Base-by-base conservation (phyloP, 1,284 basidiomycete species). In the Lentinula novae-zelandiae region DNA sequence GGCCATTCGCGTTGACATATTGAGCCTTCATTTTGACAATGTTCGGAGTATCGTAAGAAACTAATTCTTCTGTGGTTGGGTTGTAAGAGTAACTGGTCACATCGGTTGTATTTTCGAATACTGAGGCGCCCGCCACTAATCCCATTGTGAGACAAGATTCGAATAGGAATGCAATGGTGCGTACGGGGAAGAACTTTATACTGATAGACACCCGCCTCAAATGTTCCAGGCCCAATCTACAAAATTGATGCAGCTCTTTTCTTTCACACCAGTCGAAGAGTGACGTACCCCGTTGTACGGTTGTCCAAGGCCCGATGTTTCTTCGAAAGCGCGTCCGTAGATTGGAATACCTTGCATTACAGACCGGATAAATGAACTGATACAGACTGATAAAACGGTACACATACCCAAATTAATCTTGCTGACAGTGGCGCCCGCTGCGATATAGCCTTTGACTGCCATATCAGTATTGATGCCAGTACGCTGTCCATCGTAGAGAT, bases 81-180 rank as follows among this genome's bases (percentile, higher is more conserved):
- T 95, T 86, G 72, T 92, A 93, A 17, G 87, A 90, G 72, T 89
- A 95, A 60, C 86, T 86, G 1, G 90, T 82, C n/a, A 92, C 85
- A 64, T 90, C 84, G 6, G 80, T 83, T 15, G 79, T 75, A 72
- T 96, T 92, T 70, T 92, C 87, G 68, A 81, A 79, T 49, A 92
- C 85, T 62, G 81, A 68, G 0, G 87, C 82, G 6, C 87, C 88
- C 8, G 83, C 78, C 27, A 83, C 78, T 81, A 51, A n/a, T 38
- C 15, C 50, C 33, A 33, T 22, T 52, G 20, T 33, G 13, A 55
- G 33, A 31, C 33, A 3, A 36, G 33, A 44, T 44, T 51, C 2
- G 13, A 6, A 5, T 17, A 5, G 12, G 36, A 15, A 42, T 9
- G 36, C 8, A 6, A 44, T 13, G 54, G 27, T 6, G 65, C 77